These are phyloP conservation scores for Ceratocystiopsis brevicomis DNA, from an alignment of 2,329 filamentous ascomycete species.

Conservation along the genomic window DNA sequence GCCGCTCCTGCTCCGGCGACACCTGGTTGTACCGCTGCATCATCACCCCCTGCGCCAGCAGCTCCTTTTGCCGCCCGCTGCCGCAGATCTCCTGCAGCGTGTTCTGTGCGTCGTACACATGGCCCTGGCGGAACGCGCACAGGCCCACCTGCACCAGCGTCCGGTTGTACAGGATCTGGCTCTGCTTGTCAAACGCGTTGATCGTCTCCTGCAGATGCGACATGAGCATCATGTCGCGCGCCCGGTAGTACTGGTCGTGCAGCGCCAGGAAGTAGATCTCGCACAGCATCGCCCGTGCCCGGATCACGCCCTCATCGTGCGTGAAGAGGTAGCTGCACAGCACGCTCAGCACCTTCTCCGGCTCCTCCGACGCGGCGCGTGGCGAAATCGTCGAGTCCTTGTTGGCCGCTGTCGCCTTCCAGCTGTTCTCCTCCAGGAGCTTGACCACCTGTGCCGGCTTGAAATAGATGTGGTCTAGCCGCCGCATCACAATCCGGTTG, in stretches of 20 bases:
- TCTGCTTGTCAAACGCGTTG: conserved; percentile 86
- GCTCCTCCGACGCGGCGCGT: conserved; percentile 47
- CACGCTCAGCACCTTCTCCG: conserved; percentile 57
- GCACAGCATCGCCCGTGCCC: conserved; percentile 91
- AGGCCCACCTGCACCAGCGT: conserved; percentile 95
- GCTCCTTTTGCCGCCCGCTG: conserved; percentile 91
- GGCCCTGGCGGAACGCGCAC: conserved; percentile 90
- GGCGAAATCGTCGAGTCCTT: conserved; percentile 70
- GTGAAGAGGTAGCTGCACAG: conserved; percentile 91
- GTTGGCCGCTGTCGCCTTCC: conserved; percentile 54
- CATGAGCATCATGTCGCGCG: conserved; percentile 99
- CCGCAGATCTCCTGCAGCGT: conserved; percentile 96
- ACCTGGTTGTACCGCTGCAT: conserved; percentile 95
- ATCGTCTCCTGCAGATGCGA: conserved; percentile 97
- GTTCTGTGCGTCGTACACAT: conserved; percentile 94
- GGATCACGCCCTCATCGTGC: conserved; percentile 87
- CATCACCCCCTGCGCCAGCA: conserved; percentile 93
- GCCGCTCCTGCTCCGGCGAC: conserved; percentile 88
- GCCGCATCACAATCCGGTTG: conserved; percentile 84
- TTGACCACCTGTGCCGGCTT: conserved; percentile 88
- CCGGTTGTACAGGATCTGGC: conserved; percentile 96
- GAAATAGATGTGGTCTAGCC: conserved; percentile 96
- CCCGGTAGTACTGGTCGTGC: conserved; percentile 94
- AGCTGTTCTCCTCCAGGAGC: conserved; percentile 85
- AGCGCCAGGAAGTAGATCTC: conserved; percentile 97